Evolutionary conservation across 2,329 filamentous ascomycete genomes (phyloP).

Genomic region (Pezizomycotina sp.): DNA sequence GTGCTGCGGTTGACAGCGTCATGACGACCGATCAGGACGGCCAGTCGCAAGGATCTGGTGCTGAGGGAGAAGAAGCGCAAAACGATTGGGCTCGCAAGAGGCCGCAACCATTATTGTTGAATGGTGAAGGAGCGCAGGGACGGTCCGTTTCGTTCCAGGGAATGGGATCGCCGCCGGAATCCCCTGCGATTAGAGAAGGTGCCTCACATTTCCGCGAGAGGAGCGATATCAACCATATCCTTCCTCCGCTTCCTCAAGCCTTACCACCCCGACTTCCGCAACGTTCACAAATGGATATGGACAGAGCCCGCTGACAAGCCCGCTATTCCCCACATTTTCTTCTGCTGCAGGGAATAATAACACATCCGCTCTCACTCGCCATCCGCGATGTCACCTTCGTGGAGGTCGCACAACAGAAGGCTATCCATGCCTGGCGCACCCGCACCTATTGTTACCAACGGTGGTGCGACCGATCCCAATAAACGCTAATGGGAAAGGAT

Average conservation of each 20-base stretch:
- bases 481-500: constrained; percentile 14
- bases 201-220: too few species aligned
- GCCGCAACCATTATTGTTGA: constrained; percentile 18
- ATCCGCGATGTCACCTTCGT: constrained; percentile 8
- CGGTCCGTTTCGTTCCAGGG: constrained; percentile 15
- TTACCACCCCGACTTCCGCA: constrained; percentile 17
- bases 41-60: too few species aligned
- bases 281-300: constrained; percentile 17
- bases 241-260: constrained; percentile 16
- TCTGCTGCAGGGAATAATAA: too few species aligned
- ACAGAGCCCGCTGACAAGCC: constrained; percentile 18
- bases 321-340: constrained; percentile 15
- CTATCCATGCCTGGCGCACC: too few species aligned
- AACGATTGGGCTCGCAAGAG: too few species aligned
- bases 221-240: constrained; percentile 8
- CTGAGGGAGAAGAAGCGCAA: too few species aligned
- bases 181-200: too few species aligned
- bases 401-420: constrained; percentile 12
- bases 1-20: constrained; percentile 16
- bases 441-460: constrained; percentile 7
- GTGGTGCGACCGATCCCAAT: constrained; percentile 7
- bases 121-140: constrained; percentile 15
- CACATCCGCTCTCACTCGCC: constrained; percentile 16
- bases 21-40: too few species aligned
- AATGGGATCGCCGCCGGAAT: constrained; percentile 11